Conservation (phyloP, 2,329 filamentous ascomycete genomes). For the Fusarium lyarnte region DNA sequence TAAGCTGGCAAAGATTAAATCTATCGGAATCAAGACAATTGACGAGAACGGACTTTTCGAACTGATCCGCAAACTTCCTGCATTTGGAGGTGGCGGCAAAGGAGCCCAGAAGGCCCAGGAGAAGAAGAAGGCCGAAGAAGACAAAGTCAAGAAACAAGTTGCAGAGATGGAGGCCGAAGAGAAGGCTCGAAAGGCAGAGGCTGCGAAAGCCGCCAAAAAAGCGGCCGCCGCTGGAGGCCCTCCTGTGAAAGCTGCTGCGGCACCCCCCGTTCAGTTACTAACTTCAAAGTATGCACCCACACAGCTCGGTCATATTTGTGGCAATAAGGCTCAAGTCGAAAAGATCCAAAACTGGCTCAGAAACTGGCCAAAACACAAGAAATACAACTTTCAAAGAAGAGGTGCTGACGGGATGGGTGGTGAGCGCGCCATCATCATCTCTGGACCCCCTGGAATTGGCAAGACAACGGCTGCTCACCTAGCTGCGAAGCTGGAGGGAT, state of each 20-base stretch:
- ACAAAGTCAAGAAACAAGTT: constrained; percentile 82
- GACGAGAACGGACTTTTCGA: constrained; percentile 92
- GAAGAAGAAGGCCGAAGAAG: constrained; percentile 85
- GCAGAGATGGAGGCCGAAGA: constrained; percentile 89
- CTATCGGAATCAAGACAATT: constrained; percentile 86
- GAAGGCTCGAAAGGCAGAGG: constrained; percentile 64
- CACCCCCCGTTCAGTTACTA: constrained; percentile 76
- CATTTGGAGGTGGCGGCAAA: constrained; percentile 86
- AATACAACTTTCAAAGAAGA: constrained; percentile 81
- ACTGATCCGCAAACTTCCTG: constrained; percentile 81
- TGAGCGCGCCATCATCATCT: constrained; percentile 91
- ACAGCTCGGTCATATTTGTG: constrained; percentile 86
- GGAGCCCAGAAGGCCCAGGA: constrained; percentile 86
- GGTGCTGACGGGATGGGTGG: constrained; percentile 86
- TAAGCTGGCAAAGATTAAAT: constrained; percentile 86
- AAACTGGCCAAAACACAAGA: constrained; percentile 81
- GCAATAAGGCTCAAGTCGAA: constrained; percentile 91
- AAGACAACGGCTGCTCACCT: constrained; percentile 98
- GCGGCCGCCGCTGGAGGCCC: constrained; percentile 45
- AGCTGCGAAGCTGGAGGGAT: constrained; percentile 90
- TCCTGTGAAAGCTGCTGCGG: constrained; percentile 48
- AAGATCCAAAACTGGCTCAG: constrained; percentile 89
- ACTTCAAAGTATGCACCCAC: constrained; percentile 95
- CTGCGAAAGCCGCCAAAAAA: constrained; percentile 59
- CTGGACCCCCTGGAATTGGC: constrained; percentile 94